Base-by-base conservation (phyloP, 129 eudicot species). In the Flaveria trinervia region DNA sequence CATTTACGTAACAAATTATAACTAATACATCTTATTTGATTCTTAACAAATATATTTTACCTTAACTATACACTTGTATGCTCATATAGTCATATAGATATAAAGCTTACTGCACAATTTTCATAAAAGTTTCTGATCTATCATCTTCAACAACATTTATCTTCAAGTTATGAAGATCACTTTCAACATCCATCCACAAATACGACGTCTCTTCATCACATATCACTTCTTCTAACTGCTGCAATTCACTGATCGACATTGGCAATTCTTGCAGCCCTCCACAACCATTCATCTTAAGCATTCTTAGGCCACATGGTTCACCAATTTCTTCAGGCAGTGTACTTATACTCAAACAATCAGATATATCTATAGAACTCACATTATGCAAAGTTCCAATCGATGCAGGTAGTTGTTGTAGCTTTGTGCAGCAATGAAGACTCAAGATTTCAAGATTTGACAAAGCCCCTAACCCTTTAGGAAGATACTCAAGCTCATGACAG, bases 401-500 rank as follows among this genome's bases (percentile, higher is more conserved):
- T 7, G 26, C 75, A 3, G 85, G 82, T 55, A 82, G 55, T 54
- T 41, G 78, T 52, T 76, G 74, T 28, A 82, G 72, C 20, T 71
- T 82, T 1, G 81, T 82, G 69, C 85, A 82, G 65, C 74, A 71
- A 44, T 70, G 77, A 28, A 82, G 74, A 17, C 54, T 71, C 68
- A 82, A 30, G 20, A 22, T 22, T 71, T 76, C 74, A 66, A 82
- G 77, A 64, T 54, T 77, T 1, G 45, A 46, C 70, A 82, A 71
- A 64, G 23, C 72, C 41, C 85, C 85, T 64, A 76, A 25, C 12
- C 22, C 70, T 25, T 70, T 11, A 10, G 85, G 88, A 69, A 87
- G 83, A 68, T 2, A 49, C 25, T 39, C 68, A 39, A 87, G 74
- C 85, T 82, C 92, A 55, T 79, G 88, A 36, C 92, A 87, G 22